Percentiles rank a stretch among this genome's conserved stretches.
Conservation (phyloP, 2,329 filamentous ascomycete species). For the Aspergillus puulaauensis region DNA sequence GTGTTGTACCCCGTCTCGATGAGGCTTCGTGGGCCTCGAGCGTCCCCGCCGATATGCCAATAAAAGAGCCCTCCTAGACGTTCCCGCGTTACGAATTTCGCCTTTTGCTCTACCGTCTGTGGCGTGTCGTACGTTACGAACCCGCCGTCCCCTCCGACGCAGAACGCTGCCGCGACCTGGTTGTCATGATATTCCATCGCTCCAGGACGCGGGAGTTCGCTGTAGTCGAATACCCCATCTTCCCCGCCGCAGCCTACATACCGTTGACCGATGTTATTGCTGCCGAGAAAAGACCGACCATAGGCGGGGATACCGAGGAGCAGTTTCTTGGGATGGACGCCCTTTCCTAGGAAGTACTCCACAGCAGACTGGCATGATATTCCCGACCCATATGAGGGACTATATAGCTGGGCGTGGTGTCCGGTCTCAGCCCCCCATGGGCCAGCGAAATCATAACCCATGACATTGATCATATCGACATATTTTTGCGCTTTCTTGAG, state of each 20-base stretch:
- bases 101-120: slow-evolving; percentile 73
- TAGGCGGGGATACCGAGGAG: slow-evolving; percentile 74
- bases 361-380: slow-evolving; percentile 66
- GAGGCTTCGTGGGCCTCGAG: slow-evolving; percentile 56
- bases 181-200: slow-evolving; percentile 69
- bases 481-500: slow-evolving; percentile 62
- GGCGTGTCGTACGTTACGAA: slow-evolving; percentile 81
- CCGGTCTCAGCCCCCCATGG: slow-evolving; percentile 67
- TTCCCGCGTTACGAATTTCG: slow-evolving; percentile 68
- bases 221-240: slow-evolving; percentile 73
- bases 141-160: slow-evolving; percentile 67
- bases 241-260: slow-evolving; percentile 56
- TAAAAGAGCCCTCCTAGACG: slow-evolving; percentile 76
- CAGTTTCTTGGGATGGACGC: slow-evolving; percentile 69
- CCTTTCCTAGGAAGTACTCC: slow-evolving; percentile 62
- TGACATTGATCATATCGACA: slow-evolving; percentile 74
- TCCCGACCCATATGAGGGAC: slow-evolving; percentile 44
- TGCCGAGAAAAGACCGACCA: slow-evolving; percentile 71
- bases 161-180: slow-evolving; percentile 67
- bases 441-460: slow-evolving; percentile 77
- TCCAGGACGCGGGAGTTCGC: slow-evolving; percentile 61
- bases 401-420: slow-evolving; percentile 74
- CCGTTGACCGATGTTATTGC: slow-evolving; percentile 63
- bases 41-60: slow-evolving; percentile 75
- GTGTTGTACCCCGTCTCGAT: slow-evolving; percentile 61